Percentiles rank a stretch among this genome's conserved stretches.
Conservation (phyloP, 495 filamentous ascomycete species). For the Xylaria bambusicola region DNA sequence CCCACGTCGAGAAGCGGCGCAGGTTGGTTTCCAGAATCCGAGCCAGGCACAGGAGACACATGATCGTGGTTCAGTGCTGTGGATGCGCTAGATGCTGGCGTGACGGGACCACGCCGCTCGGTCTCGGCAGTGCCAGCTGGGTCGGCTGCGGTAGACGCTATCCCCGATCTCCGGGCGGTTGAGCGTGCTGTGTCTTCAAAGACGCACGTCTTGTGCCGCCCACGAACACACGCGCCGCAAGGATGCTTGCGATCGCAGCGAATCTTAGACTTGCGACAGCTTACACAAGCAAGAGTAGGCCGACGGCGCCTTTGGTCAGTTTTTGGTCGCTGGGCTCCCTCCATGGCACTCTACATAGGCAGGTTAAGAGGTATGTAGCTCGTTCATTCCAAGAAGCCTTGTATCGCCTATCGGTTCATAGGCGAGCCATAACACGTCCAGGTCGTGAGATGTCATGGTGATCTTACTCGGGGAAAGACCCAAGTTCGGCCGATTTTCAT, state of each 20-base stretch:
- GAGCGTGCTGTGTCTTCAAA: slow-evolving; percentile 33
- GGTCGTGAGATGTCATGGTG: background rate
- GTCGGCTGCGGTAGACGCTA: slow-evolving; percentile 9
- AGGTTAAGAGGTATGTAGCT: background rate
- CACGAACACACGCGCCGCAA: slow-evolving; percentile 54
- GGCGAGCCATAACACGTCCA: background rate
- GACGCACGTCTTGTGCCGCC: slow-evolving; percentile 46
- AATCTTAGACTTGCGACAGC: slow-evolving; percentile 54
- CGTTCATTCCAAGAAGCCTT: background rate
- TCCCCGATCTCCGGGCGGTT: slow-evolving; percentile 23
- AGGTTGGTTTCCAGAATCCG: background rate
- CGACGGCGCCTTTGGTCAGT: slow-evolving; percentile 12
- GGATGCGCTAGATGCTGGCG: slow-evolving; percentile 14
- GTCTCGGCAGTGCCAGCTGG: background rate
- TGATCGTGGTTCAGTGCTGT: slow-evolving; percentile 26
- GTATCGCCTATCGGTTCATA: background rate
- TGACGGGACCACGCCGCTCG: slow-evolving; percentile 2
- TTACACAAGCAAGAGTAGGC: slow-evolving; percentile 36
- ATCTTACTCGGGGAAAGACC: background rate
- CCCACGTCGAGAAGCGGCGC: slow-evolving; percentile 18
- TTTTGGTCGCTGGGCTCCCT: background rate
- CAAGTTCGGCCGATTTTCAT: slow-evolving; percentile 13
- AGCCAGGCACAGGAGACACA: background rate
- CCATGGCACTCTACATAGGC: background rate
- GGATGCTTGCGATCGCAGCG: slow-evolving; percentile 51